Evolutionary conservation across 495 filamentous ascomycete genomes (phyloP).

Genomic region (Penicillium tannophilum): DNA sequence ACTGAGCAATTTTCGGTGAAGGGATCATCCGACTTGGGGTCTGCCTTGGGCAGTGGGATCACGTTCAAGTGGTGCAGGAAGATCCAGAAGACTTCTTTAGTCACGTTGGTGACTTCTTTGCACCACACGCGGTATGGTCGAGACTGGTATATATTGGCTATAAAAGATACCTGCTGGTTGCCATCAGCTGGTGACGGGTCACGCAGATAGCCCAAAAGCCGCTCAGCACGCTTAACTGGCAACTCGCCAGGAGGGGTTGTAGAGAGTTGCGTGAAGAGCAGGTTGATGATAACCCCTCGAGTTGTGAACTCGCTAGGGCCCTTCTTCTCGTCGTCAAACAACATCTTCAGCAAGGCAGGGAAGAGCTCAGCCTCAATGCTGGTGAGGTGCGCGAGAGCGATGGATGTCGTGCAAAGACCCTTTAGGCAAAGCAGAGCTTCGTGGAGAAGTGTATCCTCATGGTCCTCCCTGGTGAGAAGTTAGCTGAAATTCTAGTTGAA

Average conservation of each 20-base stretch:
- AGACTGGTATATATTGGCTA: conserved; percentile 81
- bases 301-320: conserved; percentile 96
- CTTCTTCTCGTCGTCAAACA: conserved; percentile 97
- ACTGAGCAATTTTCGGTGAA: conserved; percentile 23
- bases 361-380: conserved; percentile 80
- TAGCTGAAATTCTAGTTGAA: conserved; percentile 15
- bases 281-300: conserved; percentile 78
- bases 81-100: conserved; percentile 99
- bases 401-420: conserved; percentile 86
- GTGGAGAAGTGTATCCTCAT: conserved; percentile 90
- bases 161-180: conserved; percentile 77
- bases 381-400: conserved; percentile 78
- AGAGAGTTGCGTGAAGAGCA: conserved; percentile 84
- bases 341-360: conserved; percentile 80
- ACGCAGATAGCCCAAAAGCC: conserved; percentile 74
- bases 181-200: conserved; percentile 79
- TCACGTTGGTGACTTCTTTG: conserved; percentile 87
- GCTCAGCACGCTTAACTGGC: conserved; percentile 57
- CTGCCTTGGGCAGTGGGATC: conserved; percentile 55
- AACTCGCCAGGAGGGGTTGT: conserved; percentile 53
- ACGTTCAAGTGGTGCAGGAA: conserved; percentile 94
- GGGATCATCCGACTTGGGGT: conserved; percentile 32
- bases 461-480: conserved; percentile 72
- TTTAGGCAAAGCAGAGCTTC: conserved; percentile 93
- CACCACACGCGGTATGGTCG: conserved; percentile 92